phyloP scores from a whole-genome alignment of 1,284 basidiomycete species.

The Cryptococcus sp. region DNA sequence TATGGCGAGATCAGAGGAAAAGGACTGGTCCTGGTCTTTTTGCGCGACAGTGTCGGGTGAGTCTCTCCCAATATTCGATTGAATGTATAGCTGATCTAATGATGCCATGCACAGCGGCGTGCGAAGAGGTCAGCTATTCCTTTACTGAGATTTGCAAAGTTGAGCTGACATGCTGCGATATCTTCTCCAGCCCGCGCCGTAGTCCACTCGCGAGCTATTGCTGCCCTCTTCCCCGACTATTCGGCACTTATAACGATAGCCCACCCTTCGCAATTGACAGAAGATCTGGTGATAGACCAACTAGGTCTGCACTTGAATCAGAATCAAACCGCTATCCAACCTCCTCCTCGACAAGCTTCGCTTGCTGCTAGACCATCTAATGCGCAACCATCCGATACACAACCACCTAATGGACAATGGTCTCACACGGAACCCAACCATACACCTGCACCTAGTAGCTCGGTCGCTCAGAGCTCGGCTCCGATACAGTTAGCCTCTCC shows the following conservation, averaged over 20 bases:
- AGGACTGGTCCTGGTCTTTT: conserved; percentile 28
- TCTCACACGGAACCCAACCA: too few relatives aligned
- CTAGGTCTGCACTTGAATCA: conserved; percentile 23
- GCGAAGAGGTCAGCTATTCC: conserved; percentile 18
- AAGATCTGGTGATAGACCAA: conserved; percentile 32
- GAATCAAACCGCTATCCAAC: too few relatives aligned
- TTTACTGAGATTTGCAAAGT: background rate
- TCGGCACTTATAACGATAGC: conserved; percentile 43
- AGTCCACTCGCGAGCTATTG: conserved; percentile 44
- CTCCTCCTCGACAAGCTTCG: too few relatives aligned
- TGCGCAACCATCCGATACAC: too few relatives aligned
- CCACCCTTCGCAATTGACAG: conserved; percentile 30
- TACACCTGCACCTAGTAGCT: too few relatives aligned
- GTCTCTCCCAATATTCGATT: conserved; percentile 8
- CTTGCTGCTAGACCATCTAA: too few relatives aligned
- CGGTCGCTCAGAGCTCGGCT: too few relatives aligned
- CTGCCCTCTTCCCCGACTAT: conserved; percentile 44
- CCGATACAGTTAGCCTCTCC: too few relatives aligned
- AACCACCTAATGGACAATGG: too few relatives aligned
- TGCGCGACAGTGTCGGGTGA: conserved; percentile 37
- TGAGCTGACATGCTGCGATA: background rate
- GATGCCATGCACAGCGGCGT: conserved; percentile 18
- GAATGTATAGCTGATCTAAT: conserved; percentile 2
- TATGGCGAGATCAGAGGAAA: conserved; percentile 31
- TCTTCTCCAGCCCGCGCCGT: conserved; percentile 36